Percentiles rank a stretch among this genome's conserved stretches.
phyloP scores from a whole-genome alignment of 31 red algal genomes.

The Porphyra umbilicalis region DNA sequence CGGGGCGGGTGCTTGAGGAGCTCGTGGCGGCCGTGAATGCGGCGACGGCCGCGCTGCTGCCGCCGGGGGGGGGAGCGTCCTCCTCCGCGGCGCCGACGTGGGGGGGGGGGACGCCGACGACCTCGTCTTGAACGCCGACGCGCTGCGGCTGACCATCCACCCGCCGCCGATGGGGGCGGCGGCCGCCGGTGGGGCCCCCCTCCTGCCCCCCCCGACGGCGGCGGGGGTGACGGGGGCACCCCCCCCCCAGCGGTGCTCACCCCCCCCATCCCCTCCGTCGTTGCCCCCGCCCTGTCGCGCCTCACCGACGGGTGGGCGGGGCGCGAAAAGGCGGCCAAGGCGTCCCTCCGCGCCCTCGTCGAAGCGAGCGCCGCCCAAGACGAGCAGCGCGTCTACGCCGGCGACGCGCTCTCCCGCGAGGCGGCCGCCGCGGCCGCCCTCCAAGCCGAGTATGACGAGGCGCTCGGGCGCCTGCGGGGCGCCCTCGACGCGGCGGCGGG shows the following conservation, averaged over 20 bases:
- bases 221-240: neutral
- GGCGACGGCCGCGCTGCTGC: neutral
- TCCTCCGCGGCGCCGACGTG: neutral
- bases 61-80: neutral
- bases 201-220: neutral
- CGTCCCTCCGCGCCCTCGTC: neutral
- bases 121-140: neutral
- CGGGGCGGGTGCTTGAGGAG: slow-evolving; percentile 10
- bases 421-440: neutral
- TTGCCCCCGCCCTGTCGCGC: neutral
- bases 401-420: neutral
- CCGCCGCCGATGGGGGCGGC: neutral
- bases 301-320: neutral
- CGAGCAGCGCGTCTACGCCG: neutral
- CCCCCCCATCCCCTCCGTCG: neutral
- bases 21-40: neutral
- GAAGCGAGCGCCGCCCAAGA: neutral
- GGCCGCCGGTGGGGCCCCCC: neutral
- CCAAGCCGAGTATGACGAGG: neutral
- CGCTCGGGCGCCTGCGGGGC: neutral
- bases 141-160: neutral
- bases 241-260: neutral
- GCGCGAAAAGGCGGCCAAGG: neutral
- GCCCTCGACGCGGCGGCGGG: neutral
- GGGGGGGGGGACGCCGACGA: neutral